Percentiles rank a stretch among this genome's conserved stretches.
phyloP scores from a whole-genome alignment of 1,284 basidiomycete genomes.

The Rhodotorula sp. region DNA sequence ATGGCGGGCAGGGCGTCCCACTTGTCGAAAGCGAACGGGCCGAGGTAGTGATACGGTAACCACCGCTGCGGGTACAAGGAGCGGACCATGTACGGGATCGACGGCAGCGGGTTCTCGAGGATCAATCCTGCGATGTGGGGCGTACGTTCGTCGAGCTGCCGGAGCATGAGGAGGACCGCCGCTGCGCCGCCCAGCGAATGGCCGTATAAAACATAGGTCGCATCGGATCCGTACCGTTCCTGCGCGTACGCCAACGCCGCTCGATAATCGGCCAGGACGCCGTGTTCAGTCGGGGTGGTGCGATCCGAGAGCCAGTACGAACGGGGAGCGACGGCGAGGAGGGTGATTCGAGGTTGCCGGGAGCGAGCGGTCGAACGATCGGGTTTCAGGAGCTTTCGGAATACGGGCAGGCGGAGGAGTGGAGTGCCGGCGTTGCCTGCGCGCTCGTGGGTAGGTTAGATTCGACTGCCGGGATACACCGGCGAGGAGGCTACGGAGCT shows the following conservation, averaged over 20 bases:
- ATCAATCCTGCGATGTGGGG: constrained; percentile 49
- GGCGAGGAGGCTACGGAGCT: no score
- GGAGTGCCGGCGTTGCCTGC: constrained; percentile 58
- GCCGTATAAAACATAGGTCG: constrained; percentile 54
- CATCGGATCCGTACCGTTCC: constrained; percentile 46
- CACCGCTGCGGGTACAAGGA: constrained; percentile 57
- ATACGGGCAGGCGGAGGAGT: constrained; percentile 55
- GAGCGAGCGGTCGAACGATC: constrained; percentile 15
- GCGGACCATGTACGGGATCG: constrained; percentile 57
- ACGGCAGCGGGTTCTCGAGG: constrained; percentile 58
- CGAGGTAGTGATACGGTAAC: constrained; percentile 57
- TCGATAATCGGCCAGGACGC: constrained; percentile 53
- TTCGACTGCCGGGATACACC: no score
- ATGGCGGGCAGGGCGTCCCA: constrained; percentile 53
- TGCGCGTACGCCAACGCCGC: constrained; percentile 49
- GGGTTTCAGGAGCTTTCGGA: constrained; percentile 48
- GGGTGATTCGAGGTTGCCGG: constrained; percentile 47
- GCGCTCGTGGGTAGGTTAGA: no score
- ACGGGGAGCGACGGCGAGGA: constrained; percentile 53
- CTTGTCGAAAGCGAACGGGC: constrained; percentile 53
- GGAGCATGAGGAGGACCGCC: constrained; percentile 51
- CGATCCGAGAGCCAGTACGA: constrained; percentile 54
- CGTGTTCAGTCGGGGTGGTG: constrained; percentile 50
- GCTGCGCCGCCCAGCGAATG: constrained; percentile 58
- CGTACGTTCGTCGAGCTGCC: background rate